A percentile compares a stretch with the other conserved stretches of the same genome.
Conservation (phyloP, 106 monocot species). For the Dioscorea dumetorum region DNA sequence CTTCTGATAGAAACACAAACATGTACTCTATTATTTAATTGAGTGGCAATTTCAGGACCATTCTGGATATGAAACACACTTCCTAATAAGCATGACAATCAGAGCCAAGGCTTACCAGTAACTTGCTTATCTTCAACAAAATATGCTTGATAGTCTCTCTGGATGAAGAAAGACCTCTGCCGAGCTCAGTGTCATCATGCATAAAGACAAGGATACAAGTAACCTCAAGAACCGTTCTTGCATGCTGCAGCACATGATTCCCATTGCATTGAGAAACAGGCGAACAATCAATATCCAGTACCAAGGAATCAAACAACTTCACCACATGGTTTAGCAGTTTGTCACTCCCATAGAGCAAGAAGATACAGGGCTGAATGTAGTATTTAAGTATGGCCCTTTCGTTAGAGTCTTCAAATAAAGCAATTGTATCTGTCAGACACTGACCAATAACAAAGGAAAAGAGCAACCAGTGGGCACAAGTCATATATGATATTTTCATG, state of each 20-base stretch:
- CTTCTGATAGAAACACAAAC: background rate
- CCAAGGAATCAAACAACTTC: conserved; percentile 26
- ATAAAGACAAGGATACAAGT: conserved; percentile 35
- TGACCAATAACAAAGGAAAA: conserved; percentile 16
- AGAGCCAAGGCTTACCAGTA: conserved; percentile 27
- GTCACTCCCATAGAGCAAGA: conserved; percentile 31
- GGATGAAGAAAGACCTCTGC: conserved; percentile 23
- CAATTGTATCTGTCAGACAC: conserved; percentile 26
- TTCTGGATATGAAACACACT: background rate
- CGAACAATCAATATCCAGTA: conserved; percentile 14
- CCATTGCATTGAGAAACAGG: conserved; percentile 4
- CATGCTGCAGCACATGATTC: conserved; percentile 10
- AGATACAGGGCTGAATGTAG: conserved; percentile 46
- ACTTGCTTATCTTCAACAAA: conserved; percentile 23
- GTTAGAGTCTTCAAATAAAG: conserved; percentile 14
- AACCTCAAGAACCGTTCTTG: conserved; percentile 20
- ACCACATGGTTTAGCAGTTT: conserved; percentile 34
- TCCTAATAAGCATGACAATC: background rate
- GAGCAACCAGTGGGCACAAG: background rate
- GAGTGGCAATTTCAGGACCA: background rate
- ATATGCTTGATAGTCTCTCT: conserved; percentile 25
- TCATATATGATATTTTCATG: background rate
- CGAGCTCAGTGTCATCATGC: conserved; percentile 31
- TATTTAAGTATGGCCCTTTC: conserved; percentile 21
- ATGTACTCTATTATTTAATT: background rate